Evolutionary conservation across 2,329 filamentous ascomycete species (phyloP).

Genomic region (Penicillium brasilianum): DNA sequence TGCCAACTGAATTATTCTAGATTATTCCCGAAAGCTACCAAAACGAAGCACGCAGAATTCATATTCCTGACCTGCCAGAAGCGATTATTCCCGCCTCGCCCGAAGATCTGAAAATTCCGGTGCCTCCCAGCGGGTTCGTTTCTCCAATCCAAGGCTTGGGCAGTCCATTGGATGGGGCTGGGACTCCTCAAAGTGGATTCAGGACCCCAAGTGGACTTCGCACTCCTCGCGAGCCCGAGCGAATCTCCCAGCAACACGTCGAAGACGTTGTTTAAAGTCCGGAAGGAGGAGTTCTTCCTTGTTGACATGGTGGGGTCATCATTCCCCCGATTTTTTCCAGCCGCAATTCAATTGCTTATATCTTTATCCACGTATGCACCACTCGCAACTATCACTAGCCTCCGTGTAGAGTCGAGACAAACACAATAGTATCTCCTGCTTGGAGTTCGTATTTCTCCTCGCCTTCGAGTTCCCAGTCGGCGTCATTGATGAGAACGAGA

Average conservation of each 20-base stretch:
- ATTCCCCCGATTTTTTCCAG: background rate
- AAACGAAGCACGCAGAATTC: conserved; percentile 89
- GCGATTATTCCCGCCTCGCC: conserved; percentile 76
- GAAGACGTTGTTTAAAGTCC: conserved; percentile 51
- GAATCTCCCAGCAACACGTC: conserved; percentile 51
- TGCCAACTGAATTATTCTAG: conserved; percentile 43
- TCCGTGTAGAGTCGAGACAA: conserved; percentile 95
- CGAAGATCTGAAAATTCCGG: conserved; percentile 79
- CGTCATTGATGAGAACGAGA: conserved; percentile 94
- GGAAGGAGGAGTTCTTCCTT: background rate
- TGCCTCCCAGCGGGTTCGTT: conserved; percentile 62
- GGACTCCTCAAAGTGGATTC: conserved; percentile 50
- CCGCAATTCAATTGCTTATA: conserved; percentile 5
- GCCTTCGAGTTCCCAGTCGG: conserved; percentile 97
- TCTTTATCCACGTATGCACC: conserved; percentile 5
- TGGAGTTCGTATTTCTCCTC: conserved; percentile 89
- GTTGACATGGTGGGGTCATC: background rate
- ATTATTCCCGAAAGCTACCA: conserved; percentile 98
- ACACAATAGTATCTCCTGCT: conserved; percentile 83
- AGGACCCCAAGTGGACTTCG: conserved; percentile 36
- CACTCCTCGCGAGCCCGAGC: conserved; percentile 50
- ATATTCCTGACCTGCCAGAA: conserved; percentile 71
- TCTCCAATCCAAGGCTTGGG: conserved; percentile 52
- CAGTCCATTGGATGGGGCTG: conserved; percentile 46
- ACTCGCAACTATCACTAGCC: conserved; percentile 59